Percentiles rank a stretch among this genome's conserved stretches.
Conservation (phyloP, 768 basidiomycete genomes). For the Atractiella rhizophila region DNA sequence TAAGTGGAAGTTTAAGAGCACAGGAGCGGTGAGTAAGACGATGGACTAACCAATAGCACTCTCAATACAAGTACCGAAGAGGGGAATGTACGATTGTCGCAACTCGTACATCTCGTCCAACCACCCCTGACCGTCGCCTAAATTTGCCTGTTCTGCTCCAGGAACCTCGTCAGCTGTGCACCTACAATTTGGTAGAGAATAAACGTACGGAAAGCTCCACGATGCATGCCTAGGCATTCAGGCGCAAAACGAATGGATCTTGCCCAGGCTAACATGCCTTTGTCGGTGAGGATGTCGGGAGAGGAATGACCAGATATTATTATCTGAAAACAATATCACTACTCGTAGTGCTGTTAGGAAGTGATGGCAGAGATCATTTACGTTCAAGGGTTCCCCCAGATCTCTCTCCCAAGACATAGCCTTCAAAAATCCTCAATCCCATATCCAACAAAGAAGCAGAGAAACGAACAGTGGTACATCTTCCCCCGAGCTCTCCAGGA, state of each 20-base stretch:
- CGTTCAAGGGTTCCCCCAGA: no score
- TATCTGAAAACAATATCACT: no score
- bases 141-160: conserved; percentile 50
- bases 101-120: conserved; percentile 45
- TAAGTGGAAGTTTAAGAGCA: conserved; percentile 1
- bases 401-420: no score
- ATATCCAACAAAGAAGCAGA: no score
- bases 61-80: conserved; percentile 74
- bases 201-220: background rate
- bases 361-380: no score
- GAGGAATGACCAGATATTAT: conserved; percentile 57
- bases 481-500: no score
- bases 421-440: no score
- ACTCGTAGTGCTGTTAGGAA: no score
- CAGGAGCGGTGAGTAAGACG: background rate
- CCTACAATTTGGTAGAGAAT: background rate
- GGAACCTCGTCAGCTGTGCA: background rate
- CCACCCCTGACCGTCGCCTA: conserved; percentile 51
- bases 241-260: conserved; percentile 21
- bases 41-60: conserved; percentile 33
- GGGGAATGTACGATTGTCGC: conserved; percentile 45
- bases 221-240: background rate
- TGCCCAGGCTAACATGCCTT: conserved; percentile 44
- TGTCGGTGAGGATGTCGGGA: conserved; percentile 49
- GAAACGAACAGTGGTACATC: no score